Base-by-base conservation (phyloP, 345 rosid genomes). In the Populus ilicifolia region DNA sequence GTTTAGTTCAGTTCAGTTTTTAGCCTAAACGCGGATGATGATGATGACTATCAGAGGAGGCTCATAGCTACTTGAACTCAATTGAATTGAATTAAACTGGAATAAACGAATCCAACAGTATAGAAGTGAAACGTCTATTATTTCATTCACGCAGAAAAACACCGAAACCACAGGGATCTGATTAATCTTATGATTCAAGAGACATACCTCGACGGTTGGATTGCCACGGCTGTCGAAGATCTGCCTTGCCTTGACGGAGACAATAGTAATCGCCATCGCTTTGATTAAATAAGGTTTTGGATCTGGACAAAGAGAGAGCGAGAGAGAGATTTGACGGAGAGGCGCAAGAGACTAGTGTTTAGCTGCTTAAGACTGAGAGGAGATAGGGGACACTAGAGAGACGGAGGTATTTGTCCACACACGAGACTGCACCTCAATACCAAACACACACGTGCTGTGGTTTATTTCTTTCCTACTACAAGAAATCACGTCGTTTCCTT, bases 161-260 rank as follows among this genome's bases (percentile, higher is more conserved):
- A 12, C 4, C 3, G 18, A 46, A 13, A 46, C 17, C 50, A 46
- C 18, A 46, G 50, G 4, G 50, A 14, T 46, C 18, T 46, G 2
- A 14, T 46, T 46, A 46, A 46, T 46, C 50, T 46, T 13, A 3
- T 46, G 50, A 46, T 43, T 21, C 63, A 18, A 44, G 61, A 16
- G 7, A 81, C 79, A n/a, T 69, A 91, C 95, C 87, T 91, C 95
- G 36, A 91, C 93, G 29, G 93, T 91, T 16, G 93, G 95, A 75
- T 89, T 88, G 68, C 93, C 93, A 43, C 90, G 90, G 83, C 90
- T 91, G 81, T 91, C 95, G 85, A 87, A 91, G 85, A 91, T 91
- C 89, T 89, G 95, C 74, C 93, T 85, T 21, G 93, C 89, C 77
- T 87, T 86, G 73, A 91, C 77, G 43, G 81, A 73, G 71, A 77